phyloP scores from a whole-genome alignment of 202 grass and related monocot species.

The Dendrocalamus latiflorus region DNA sequence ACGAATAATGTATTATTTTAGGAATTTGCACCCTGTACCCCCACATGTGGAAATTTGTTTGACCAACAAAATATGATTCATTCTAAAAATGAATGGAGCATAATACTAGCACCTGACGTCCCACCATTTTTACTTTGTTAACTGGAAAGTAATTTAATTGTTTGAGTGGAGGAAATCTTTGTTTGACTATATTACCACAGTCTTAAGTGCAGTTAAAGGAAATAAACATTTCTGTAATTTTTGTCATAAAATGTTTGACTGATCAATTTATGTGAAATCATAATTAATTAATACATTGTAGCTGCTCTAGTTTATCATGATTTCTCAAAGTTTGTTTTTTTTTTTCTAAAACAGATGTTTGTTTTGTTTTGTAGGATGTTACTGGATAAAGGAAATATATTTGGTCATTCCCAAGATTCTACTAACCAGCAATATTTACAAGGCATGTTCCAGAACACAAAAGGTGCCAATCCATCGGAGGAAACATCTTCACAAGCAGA shows the following conservation, averaged over 20 bases:
- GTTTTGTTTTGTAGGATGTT: neutral
- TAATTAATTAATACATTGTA: neutral
- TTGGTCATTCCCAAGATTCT: neutral
- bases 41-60: neutral
- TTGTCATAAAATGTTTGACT: neutral
- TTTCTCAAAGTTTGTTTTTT: neutral
- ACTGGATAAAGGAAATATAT: neutral
- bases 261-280: neutral
- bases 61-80: neutral
- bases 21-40: neutral
- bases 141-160: neutral
- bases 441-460: neutral
- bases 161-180: neutral
- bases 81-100: neutral
- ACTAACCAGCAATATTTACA: neutral
- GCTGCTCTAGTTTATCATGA: neutral
- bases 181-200: neutral
- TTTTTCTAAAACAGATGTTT: neutral
- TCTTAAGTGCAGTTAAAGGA: neutral
- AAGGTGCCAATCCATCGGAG: neutral
- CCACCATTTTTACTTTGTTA: neutral
- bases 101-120: neutral
- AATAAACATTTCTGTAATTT: neutral
- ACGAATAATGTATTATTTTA: neutral
- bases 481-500: neutral